phyloP scores from a whole-genome alignment of 352 stramenopile species.

The Globisporangium parvum region DNA sequence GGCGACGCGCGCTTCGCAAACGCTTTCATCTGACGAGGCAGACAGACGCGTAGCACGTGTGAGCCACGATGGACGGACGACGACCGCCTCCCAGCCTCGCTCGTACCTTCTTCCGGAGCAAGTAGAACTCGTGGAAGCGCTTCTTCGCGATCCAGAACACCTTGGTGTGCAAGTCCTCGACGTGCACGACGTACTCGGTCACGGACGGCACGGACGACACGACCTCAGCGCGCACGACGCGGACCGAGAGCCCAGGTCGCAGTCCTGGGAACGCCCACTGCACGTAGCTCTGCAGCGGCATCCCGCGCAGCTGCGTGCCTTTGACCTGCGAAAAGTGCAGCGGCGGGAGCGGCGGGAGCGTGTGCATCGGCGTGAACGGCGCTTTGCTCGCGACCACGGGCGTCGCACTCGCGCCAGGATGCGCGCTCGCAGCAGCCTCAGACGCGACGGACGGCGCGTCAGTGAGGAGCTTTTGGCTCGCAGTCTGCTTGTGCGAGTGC shows the following conservation, averaged over 20 bases:
- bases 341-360: slow-evolving; percentile 46
- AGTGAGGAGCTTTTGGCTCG: slow-evolving; percentile 24
- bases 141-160: slow-evolving; percentile 85
- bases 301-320: slow-evolving; percentile 27
- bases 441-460: slow-evolving; percentile 1
- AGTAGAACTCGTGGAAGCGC: slow-evolving; percentile 66
- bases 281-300: slow-evolving; percentile 45
- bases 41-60: not conserved
- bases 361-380: slow-evolving; percentile 17
- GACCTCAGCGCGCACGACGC: slow-evolving; percentile 57
- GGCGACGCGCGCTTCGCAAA: slow-evolving; percentile 31
- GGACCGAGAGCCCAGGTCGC: slow-evolving; percentile 61
- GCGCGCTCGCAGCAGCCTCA: not conserved
- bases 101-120: slow-evolving; percentile 58
- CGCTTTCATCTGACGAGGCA: slow-evolving; percentile 23
- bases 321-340: slow-evolving; percentile 51
- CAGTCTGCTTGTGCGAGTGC: slow-evolving; percentile 23
- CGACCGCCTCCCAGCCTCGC: not conserved
- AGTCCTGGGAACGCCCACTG: slow-evolving; percentile 42
- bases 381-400: slow-evolving; percentile 13
- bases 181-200: slow-evolving; percentile 71
- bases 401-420: slow-evolving; percentile 6
- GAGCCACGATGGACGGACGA: too few species aligned
- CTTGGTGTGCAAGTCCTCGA: slow-evolving; percentile 72
- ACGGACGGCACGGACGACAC: slow-evolving; percentile 47